Percentiles rank a stretch among this genome's conserved stretches.
Evolutionary conservation across 23 red algal genomes (phyloP).

Genomic region (Chondrus crispus): DNA sequence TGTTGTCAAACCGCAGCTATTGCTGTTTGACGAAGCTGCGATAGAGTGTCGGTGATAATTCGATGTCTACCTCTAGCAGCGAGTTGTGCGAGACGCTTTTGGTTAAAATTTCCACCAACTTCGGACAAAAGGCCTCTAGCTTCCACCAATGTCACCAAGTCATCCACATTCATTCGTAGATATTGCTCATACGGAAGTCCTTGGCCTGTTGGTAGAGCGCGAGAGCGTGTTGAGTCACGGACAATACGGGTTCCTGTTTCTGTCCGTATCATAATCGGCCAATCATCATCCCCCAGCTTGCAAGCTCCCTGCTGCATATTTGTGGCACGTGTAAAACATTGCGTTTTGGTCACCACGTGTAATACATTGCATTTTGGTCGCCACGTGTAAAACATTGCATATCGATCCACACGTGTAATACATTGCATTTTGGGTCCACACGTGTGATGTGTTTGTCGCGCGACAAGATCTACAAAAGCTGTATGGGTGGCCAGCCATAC

Average conservation of each 20-base stretch:
- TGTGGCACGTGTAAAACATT: no score
- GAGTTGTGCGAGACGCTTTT: constrained; percentile 24
- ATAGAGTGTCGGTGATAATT: constrained; percentile 17
- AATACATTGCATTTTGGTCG: no score
- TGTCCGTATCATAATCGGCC: constrained; percentile 42
- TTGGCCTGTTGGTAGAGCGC: neutral
- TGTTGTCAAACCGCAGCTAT: no score
- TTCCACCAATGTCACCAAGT: constrained; percentile 1
- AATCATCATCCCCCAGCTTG: no score
- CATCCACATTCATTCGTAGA: constrained; percentile 16
- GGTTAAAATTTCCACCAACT: neutral
- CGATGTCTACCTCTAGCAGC: constrained; percentile 50
- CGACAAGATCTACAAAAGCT: no score
- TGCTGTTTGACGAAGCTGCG: constrained; percentile 41
- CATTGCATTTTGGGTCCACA: no score
- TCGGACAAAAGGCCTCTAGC: neutral
- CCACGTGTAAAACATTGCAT: no score
- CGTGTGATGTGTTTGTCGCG: no score
- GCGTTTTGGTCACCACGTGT: no score
- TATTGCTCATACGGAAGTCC: neutral
- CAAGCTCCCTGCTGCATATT: no score
- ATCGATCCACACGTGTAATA: no score
- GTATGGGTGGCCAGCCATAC: no score
- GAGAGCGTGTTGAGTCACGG: constrained; percentile 11
- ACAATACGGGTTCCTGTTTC: constrained; percentile 33